Conservation (phyloP, 768 basidiomycete species). For the Pisolithus microcarpus region DNA sequence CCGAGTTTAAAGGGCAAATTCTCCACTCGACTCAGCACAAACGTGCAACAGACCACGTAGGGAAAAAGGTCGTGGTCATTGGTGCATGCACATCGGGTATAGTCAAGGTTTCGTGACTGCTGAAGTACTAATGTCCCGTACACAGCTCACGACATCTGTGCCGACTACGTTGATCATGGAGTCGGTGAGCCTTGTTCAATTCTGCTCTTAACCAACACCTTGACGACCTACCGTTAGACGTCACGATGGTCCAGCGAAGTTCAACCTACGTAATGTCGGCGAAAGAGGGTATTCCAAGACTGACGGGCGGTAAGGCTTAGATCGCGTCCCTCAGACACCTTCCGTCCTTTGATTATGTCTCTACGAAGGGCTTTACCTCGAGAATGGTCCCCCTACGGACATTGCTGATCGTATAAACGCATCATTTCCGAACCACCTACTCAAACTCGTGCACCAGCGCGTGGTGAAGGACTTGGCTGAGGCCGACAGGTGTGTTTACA, state of each 20-base stretch:
- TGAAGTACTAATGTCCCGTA: constrained; percentile 9
- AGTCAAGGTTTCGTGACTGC: no score
- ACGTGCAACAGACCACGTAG: constrained; percentile 39
- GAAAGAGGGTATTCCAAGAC: constrained; percentile 29
- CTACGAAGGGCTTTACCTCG: constrained; percentile 28
- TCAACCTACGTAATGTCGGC: constrained; percentile 41
- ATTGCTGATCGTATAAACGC: constrained; percentile 43
- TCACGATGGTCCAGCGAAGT: constrained; percentile 54
- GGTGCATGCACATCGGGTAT: constrained; percentile 60
- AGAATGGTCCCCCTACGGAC: constrained; percentile 37
- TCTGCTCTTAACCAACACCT: background rate
- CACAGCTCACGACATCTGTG: constrained; percentile 39
- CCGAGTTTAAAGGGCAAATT: constrained; percentile 45
- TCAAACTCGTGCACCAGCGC: constrained; percentile 26
- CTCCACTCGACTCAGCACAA: constrained; percentile 49
- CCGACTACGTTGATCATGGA: constrained; percentile 35
- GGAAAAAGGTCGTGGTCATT: constrained; percentile 62
- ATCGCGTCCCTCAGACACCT: background rate
- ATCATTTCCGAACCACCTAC: constrained; percentile 29
- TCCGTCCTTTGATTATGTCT: background rate
- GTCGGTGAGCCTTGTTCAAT: constrained; percentile 19
- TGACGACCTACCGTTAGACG: constrained; percentile 28
- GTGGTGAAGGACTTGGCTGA: constrained; percentile 37
- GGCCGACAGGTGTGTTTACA: constrained; percentile 37
- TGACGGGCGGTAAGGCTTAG: constrained; percentile 12